Evolutionary conservation across 768 basidiomycete species (phyloP).

Genomic region (Phanerochaete carnosa): DNA sequence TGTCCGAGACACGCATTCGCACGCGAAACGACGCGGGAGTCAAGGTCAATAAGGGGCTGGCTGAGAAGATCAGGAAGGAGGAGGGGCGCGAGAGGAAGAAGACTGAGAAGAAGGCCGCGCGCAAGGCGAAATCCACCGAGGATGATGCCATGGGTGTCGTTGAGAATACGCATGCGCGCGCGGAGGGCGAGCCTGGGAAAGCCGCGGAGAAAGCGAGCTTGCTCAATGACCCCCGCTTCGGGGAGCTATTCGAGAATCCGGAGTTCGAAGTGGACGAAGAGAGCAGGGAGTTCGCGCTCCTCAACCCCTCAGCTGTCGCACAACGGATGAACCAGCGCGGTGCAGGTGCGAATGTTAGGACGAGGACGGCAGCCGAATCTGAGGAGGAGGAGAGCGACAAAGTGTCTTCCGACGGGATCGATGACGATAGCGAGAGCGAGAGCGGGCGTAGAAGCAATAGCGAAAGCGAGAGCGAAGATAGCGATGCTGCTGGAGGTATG

Average conservation of each 20-base stretch:
- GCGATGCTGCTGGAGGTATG: constrained; percentile 39
- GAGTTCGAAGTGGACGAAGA: constrained; percentile 90
- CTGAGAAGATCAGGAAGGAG: constrained; percentile 74
- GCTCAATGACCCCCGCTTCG: constrained; percentile 86
- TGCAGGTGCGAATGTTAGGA: constrained; percentile 21
- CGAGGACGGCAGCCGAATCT: constrained; percentile 81
- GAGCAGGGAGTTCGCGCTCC: constrained; percentile 83
- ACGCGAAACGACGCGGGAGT: constrained; percentile 66
- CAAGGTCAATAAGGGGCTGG: constrained; percentile 84
- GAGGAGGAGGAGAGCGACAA: constrained; percentile 87
- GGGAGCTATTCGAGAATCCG: constrained; percentile 85
- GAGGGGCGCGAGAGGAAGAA: constrained; percentile 52
- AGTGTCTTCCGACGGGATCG: constrained; percentile 50
- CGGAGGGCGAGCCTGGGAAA: constrained; percentile 25
- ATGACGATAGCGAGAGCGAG: constrained; percentile 32
- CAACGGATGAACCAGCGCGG: constrained; percentile 37
- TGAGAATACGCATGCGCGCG: no score
- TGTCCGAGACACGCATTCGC: constrained; percentile 91
- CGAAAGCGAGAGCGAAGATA: constrained; percentile 37
- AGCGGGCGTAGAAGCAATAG: constrained; percentile 22
- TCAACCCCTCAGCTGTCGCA: constrained; percentile 84
- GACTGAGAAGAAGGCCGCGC: constrained; percentile 41
- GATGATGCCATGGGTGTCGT: constrained; percentile 28
- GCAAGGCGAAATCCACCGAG: constrained; percentile 13
- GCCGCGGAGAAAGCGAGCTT: constrained; percentile 41